A percentile compares a stretch with the other conserved stretches of the same genome.
Conservation (phyloP, 2,329 filamentous ascomycete genomes). For the Zymoseptoria crescenta region DNA sequence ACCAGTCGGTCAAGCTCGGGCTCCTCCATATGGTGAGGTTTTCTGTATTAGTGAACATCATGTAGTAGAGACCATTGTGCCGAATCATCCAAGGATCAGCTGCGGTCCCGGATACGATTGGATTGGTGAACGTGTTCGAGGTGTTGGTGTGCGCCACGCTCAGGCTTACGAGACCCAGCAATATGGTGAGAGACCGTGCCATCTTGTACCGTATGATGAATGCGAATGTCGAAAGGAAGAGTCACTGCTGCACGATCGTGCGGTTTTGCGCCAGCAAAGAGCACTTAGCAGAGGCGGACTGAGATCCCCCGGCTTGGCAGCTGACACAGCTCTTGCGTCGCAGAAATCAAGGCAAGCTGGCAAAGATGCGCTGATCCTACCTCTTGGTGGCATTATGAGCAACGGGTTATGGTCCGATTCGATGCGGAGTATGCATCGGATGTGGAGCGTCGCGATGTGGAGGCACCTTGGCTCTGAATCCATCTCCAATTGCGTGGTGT, state of each 20-base stretch:
- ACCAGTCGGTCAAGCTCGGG: slow-evolving; percentile 37
- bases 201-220: not conserved
- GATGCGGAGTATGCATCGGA: not conserved
- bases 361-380: not conserved
- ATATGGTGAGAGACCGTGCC: not conserved
- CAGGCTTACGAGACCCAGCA: slow-evolving; percentile 4
- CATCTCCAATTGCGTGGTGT: not conserved
- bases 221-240: not conserved
- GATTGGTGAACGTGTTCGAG: slow-evolving; percentile 38
- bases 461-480: not conserved
- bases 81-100: slow-evolving; percentile 42
- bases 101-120: slow-evolving; percentile 34
- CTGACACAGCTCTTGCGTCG: not conserved
- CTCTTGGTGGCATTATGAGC: not conserved
- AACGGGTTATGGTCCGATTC: not conserved
- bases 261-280: not conserved
- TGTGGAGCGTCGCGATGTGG: not conserved
- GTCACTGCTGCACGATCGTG: not conserved
- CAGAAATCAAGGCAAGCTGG: not conserved
- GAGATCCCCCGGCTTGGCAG: not conserved
- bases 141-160: slow-evolving; percentile 13
- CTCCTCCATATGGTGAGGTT: slow-evolving; percentile 39
- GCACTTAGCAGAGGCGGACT: not conserved
- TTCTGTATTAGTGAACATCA: slow-evolving; percentile 38
- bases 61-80: slow-evolving; percentile 37